Percentiles rank a stretch among this genome's conserved stretches.
Evolutionary conservation across 1,284 basidiomycete species (phyloP).

Genomic region (Heimioporus retisporus): DNA sequence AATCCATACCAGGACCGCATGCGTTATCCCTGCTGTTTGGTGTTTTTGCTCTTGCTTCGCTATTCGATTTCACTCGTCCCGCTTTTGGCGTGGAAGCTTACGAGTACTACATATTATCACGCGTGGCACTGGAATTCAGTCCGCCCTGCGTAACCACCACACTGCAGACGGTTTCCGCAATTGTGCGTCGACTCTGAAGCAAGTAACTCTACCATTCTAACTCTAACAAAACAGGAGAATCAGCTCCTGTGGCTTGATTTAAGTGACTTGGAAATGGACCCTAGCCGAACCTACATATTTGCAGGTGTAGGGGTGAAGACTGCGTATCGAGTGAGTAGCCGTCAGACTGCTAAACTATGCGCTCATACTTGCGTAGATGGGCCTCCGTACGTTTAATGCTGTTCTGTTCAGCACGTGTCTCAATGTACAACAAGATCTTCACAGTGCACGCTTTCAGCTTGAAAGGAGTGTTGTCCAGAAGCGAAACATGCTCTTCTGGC

Average conservation of each 20-base stretch:
- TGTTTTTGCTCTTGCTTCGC: constrained; percentile 60
- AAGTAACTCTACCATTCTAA: background rate
- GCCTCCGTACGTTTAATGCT: constrained; percentile 61
- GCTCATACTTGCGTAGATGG: constrained; percentile 58
- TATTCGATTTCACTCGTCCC: constrained; percentile 58
- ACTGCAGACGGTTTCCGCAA: constrained; percentile 59
- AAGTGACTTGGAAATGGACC: constrained; percentile 60
- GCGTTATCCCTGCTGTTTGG: constrained; percentile 65
- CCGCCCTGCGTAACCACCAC: constrained; percentile 61
- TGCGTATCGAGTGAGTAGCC: constrained; percentile 61
- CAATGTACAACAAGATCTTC: constrained; percentile 59
- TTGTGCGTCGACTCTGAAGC: constrained; percentile 52
- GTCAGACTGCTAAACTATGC: background rate
- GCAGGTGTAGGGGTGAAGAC: constrained; percentile 68
- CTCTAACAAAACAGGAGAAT: constrained; percentile 56
- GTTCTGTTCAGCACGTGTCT: background rate
- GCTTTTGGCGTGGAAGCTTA: constrained; percentile 60
- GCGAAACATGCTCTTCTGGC: constrained; percentile 72
- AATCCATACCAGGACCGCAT: constrained; percentile 50
- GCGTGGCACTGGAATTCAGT: constrained; percentile 59
- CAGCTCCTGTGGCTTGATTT: constrained; percentile 68
- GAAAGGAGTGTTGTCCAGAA: constrained; percentile 54
- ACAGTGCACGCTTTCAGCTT: constrained; percentile 67
- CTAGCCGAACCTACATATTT: constrained; percentile 63
- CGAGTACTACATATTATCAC: constrained; percentile 68